Conservation (phyloP, 805 yeast genomes). For the Lipomyces lipofer region DNA sequence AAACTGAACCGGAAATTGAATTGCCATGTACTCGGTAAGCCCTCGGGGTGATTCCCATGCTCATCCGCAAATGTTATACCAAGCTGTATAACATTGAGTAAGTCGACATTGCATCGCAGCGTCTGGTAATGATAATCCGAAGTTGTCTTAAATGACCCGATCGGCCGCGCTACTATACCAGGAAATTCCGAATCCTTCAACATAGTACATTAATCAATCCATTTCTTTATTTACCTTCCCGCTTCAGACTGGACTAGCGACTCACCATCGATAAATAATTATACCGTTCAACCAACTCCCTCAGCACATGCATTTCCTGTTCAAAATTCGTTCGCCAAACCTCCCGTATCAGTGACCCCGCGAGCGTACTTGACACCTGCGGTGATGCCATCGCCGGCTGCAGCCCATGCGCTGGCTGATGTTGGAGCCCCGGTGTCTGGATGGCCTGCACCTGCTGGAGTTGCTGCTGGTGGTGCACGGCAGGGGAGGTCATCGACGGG, state of each 20-base stretch:
- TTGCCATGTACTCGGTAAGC: constrained; percentile 85
- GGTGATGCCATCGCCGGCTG: constrained; percentile 27
- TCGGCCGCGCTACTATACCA: constrained; percentile 93
- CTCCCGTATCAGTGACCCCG: constrained; percentile 34
- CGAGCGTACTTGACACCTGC: constrained; percentile 15
- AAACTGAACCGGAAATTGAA: constrained; percentile 86
- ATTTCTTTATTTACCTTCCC: constrained; percentile 38
- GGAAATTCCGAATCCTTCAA: constrained; percentile 86
- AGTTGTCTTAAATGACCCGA: constrained; percentile 86
- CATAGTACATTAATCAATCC: constrained; percentile 44
- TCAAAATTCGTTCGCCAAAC: constrained; percentile 48
- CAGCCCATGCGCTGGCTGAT: constrained; percentile 25
- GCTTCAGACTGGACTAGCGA: constrained; percentile 14
- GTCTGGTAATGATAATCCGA: constrained; percentile 96
- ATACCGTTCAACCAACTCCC: constrained; percentile 42
- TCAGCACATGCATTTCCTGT: constrained; percentile 43
- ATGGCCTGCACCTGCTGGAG: constrained; percentile 23
- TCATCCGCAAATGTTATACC: constrained; percentile 74
- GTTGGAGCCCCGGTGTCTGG: constrained; percentile 30
- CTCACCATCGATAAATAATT: constrained; percentile 40
- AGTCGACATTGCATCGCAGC: constrained; percentile 84
- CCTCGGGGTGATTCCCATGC: constrained; percentile 67
- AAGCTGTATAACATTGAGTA: constrained; percentile 80
- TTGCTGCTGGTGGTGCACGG: constrained; percentile 8
- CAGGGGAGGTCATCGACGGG: constrained; percentile 6